A percentile compares a stretch with the other conserved stretches of the same genome.
Conservation (phyloP, 129 eudicot genomes). For the Tanacetum coccineum region DNA sequence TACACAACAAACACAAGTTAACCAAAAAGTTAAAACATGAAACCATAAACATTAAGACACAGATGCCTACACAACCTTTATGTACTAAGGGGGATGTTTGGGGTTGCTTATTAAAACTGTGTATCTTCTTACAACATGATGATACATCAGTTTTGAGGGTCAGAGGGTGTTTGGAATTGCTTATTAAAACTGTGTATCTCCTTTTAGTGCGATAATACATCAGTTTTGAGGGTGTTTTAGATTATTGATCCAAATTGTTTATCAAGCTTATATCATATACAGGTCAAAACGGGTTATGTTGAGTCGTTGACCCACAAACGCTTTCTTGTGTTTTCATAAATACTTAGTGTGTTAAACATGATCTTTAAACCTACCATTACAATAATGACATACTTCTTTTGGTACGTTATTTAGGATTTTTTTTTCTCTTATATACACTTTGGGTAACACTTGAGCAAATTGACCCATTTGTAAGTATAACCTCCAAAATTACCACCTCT, state of each 20-base stretch:
- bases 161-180: no score
- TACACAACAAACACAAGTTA: constrained; percentile 28
- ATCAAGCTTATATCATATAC: no score
- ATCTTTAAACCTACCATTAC: neutral
- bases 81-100: no score
- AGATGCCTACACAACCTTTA: neutral
- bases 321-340: neutral
- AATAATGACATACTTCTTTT: neutral
- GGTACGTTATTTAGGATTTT: constrained; percentile 1
- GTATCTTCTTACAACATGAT: no score
- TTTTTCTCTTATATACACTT: neutral
- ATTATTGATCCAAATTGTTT: no score
- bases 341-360: no score
- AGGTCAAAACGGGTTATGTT: neutral
- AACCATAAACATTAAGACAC: constrained; percentile 5
- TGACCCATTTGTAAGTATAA: neutral
- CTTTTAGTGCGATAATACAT: no score
- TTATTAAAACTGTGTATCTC: no score
- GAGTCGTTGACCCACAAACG: neutral
- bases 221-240: no score
- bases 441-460: neutral
- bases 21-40: constrained; percentile 17
- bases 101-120: no score
- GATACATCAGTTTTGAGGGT: no score
- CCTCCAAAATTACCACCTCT: neutral